A percentile compares a stretch with the other conserved stretches of the same genome.
These are phyloP conservation scores for Cladosporium sp. DNA, from an alignment of 2,329 filamentous ascomycete genomes.

Conservation along the genomic window DNA sequence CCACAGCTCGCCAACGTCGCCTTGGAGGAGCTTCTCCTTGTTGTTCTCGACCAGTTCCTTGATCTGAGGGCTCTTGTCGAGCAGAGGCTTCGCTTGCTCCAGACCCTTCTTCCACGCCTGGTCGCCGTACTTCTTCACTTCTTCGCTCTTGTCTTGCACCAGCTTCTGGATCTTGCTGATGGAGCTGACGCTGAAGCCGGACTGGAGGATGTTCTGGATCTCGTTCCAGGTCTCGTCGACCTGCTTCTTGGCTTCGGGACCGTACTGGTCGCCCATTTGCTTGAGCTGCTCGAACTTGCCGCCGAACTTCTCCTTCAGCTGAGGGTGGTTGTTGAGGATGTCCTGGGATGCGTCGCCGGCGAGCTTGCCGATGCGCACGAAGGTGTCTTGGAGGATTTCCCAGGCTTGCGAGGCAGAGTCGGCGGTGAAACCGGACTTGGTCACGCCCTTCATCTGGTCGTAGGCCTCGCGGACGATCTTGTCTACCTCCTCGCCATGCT, in stretches of 20 bases:
- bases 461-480: constrained; percentile 64
- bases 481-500: constrained; percentile 67
- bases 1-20: constrained; percentile 61
- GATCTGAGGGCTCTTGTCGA: constrained; percentile 72
- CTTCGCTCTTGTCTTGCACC: constrained; percentile 64
- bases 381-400: constrained; percentile 58
- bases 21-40: constrained; percentile 60
- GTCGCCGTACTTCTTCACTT: constrained; percentile 63
- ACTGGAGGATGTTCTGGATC: constrained; percentile 58
- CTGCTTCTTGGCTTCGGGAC: constrained; percentile 72
- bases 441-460: constrained; percentile 58
- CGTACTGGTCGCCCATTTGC: constrained; percentile 63
- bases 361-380: constrained; percentile 56
- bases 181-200: constrained; percentile 50
- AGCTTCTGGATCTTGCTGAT: constrained; percentile 53
- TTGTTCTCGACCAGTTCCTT: constrained; percentile 71
- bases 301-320: constrained; percentile 67
- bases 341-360: constrained; percentile 59
- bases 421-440: constrained; percentile 54
- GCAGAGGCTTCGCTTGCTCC: constrained; percentile 64
- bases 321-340: constrained; percentile 67
- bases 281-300: constrained; percentile 64
- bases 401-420: constrained; percentile 59
- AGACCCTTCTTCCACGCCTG: constrained; percentile 66
- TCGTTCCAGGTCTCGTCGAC: constrained; percentile 67